phyloP scores from a whole-genome alignment of 345 rosid species.

The Citrus unshiu region DNA sequence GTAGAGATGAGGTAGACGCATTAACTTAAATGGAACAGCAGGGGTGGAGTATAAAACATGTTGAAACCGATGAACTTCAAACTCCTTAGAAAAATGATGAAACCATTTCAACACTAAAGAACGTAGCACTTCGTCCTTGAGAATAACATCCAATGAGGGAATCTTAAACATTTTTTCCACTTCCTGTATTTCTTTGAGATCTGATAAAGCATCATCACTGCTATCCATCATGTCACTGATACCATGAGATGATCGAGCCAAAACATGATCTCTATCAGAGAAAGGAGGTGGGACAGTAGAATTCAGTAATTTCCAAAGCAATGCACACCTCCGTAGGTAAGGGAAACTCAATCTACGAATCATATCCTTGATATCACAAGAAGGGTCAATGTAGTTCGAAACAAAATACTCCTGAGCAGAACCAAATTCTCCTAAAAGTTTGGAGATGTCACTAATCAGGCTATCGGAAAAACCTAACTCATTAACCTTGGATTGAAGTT shows the following conservation, averaged over 20 bases:
- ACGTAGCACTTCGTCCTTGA: slow-evolving; percentile 48
- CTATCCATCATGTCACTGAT: slow-evolving; percentile 31
- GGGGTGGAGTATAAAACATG: slow-evolving; percentile 47
- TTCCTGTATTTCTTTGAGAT: slow-evolving; percentile 57
- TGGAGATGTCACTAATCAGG: slow-evolving; percentile 54
- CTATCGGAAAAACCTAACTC: slow-evolving; percentile 33
- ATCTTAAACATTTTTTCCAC: slow-evolving; percentile 77
- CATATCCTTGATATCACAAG: slow-evolving; percentile 44
- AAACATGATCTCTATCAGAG: slow-evolving; percentile 31
- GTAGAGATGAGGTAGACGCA: slow-evolving; percentile 75
- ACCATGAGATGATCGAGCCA: slow-evolving; percentile 32
- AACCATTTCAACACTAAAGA: slow-evolving; percentile 59
- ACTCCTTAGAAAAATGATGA: slow-evolving; percentile 52
- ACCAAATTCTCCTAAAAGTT: slow-evolving; percentile 43
- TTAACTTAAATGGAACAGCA: slow-evolving; percentile 74
- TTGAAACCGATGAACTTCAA: slow-evolving; percentile 27
- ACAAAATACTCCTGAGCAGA: slow-evolving; percentile 45
- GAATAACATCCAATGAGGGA: slow-evolving; percentile 54
- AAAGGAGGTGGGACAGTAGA: slow-evolving; percentile 52
- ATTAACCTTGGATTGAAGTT: slow-evolving; percentile 24
- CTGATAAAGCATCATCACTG: slow-evolving; percentile 29
- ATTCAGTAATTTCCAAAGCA: slow-evolving; percentile 76
- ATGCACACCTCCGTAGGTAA: slow-evolving; percentile 88
- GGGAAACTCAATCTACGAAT: slow-evolving; percentile 70
- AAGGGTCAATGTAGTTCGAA: slow-evolving; percentile 43